Evolutionary conservation across 805 yeast genomes (phyloP), one percentile per base, ranked within the genome.

Genomic region (Saccharomycopsis selenospora): DNA sequence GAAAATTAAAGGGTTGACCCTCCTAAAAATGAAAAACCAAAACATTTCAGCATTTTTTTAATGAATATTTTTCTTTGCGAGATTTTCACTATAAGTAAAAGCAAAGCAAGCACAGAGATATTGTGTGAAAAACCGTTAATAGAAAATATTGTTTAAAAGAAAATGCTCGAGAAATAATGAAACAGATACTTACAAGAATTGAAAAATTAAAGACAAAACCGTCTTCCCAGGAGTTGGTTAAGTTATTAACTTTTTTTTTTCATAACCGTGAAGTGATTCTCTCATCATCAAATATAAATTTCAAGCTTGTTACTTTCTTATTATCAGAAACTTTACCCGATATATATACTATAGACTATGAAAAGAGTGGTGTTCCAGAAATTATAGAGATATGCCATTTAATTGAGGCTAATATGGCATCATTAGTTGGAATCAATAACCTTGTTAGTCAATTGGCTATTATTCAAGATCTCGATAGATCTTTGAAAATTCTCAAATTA

Each of bases 171-270:
- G 38, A 17, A 33, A 23, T n/a, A 14, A 50, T 50, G 53, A 50
- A 50, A 26, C 53, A 50, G 17, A 8, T 50, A 13, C 30, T 50
- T 25, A 46, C 45, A 4, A 46, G 46, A 28, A 50, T 50, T 20
- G 53, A 46, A 25, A 17, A 23, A 23, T 30, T 50, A 18, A 45
- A 40, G 41, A 22, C 42, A 11, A 25, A 24, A n/a, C 13, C 27
- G 27, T 36, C 41, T 18, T 13, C 25, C 13, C 23, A 14, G 8
- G 14, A 20, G 18, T 26, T 25, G 14, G 18, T 48, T 3, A 43
- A 36, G 23, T 40, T 48, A 4, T 36, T 43, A 6, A n/a, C 22
- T 13, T 48, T 17, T 7, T 40, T 43, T 26, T 3, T 10, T 5
- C 26, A 40, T 18, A 43, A 33, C 23, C 27, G 26, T 5, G 33